A percentile compares a stretch with the other conserved stretches of the same genome.
phyloP scores from a whole-genome alignment of 305 asterid genomes.

The Caryopteris hybrid region DNA sequence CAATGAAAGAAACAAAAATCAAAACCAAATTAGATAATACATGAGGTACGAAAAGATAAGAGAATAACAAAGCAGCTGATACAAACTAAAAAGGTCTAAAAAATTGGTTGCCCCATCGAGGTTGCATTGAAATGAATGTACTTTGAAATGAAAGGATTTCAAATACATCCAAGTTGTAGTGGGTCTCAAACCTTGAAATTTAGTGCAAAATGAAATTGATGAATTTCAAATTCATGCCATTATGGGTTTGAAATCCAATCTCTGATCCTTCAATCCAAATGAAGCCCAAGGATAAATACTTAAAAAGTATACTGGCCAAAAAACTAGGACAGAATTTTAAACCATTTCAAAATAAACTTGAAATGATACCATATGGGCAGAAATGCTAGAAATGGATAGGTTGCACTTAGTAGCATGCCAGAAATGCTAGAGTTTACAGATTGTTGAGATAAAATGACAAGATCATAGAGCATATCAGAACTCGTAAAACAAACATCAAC shows the following conservation, averaged over 20 bases:
- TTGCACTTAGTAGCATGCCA: background rate
- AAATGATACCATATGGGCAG: background rate
- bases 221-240: too few relatives aligned
- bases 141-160: too few relatives aligned
- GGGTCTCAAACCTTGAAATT: too few relatives aligned
- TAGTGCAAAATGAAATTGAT: too few relatives aligned
- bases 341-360: background rate
- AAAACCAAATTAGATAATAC: slow-evolving; percentile 3
- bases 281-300: too few relatives aligned
- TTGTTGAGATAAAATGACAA: background rate
- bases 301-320: slow-evolving; percentile 3
- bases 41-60: background rate
- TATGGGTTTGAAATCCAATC: too few relatives aligned
- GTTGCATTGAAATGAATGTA: background rate
- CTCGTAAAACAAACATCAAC: background rate
- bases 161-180: too few relatives aligned
- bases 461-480: background rate
- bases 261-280: too few relatives aligned
- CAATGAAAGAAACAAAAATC: slow-evolving; percentile 14
- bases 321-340: background rate
- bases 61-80: background rate
- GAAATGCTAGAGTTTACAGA: background rate
- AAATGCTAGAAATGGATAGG: background rate
- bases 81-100: background rate
- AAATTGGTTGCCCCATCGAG: background rate